These are phyloP conservation scores for Adansonia madagascariensis DNA, from an alignment of 441 rosid genomes.

Conservation along the genomic window DNA sequence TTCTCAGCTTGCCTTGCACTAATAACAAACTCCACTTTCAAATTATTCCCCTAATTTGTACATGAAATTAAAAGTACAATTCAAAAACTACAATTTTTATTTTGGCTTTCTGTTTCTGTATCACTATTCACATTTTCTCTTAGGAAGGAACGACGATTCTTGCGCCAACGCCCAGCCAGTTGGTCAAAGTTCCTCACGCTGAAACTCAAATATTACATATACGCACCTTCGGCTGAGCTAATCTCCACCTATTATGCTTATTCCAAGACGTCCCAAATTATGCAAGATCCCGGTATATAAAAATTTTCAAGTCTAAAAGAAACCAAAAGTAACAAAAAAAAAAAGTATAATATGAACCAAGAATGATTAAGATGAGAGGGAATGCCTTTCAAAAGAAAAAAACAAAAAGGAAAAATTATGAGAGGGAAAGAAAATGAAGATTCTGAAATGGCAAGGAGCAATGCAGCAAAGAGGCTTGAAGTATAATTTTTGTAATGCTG, in stretches of 20 bases:
- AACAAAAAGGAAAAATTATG: no score
- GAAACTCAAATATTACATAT: background rate
- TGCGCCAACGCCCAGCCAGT: conserved; percentile 32
- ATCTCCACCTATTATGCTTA: conserved; percentile 28
- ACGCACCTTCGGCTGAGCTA: conserved; percentile 5
- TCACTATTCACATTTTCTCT: conserved; percentile 20
- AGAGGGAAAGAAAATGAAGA: background rate
- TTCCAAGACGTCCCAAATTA: conserved; percentile 16
- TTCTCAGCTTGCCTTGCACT: conserved; percentile 16
- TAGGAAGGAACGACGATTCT: conserved; percentile 30
- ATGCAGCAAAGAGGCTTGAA: background rate
- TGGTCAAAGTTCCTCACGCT: conserved; percentile 14
- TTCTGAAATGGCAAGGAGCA: conserved; percentile 8
- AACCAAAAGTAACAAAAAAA: background rate
- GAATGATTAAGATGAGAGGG: background rate
- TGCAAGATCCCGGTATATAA: background rate
- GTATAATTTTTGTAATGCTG: background rate
- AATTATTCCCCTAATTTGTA: conserved; percentile 45
- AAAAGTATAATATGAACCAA: background rate
- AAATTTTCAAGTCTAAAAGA: background rate
- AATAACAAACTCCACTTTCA: conserved; percentile 29
- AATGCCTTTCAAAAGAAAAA: no score
- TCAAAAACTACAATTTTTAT: background rate
- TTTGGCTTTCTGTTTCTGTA: conserved; percentile 36
- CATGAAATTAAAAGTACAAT: conserved; percentile 37